Evolutionary conservation across 176 grass and related monocot genomes (phyloP).

Genomic region (Cenchrus purpureus): DNA sequence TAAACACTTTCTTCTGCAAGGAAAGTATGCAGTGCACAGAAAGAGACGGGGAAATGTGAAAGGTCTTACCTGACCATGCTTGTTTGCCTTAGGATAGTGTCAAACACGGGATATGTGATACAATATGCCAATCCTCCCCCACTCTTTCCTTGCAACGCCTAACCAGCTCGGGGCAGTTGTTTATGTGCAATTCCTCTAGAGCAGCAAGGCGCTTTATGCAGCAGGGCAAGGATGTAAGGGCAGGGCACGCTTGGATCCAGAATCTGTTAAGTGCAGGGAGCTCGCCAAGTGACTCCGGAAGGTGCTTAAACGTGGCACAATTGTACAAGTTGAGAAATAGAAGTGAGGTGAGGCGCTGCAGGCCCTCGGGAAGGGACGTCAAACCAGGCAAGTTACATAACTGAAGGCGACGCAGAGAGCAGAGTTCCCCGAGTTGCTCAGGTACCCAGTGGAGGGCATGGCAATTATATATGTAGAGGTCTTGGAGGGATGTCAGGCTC

Average conservation of each 20-base stretch:
- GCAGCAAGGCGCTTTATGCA: not conserved
- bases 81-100: not conserved
- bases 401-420: not conserved
- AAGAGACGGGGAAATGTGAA: not conserved
- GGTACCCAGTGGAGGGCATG: not conserved
- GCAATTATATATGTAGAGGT: not conserved
- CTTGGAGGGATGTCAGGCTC: not conserved
- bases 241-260: not conserved
- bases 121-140: not conserved
- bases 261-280: not conserved
- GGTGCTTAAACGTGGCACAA: not conserved
- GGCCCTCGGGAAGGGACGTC: not conserved
- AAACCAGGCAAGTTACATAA: not conserved
- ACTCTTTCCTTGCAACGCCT: not conserved
- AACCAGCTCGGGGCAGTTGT: not conserved
- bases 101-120: not conserved
- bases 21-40: too few relatives aligned
- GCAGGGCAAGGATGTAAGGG: not conserved
- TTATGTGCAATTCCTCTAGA: not conserved
- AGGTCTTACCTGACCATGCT: not conserved
- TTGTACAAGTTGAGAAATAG: not conserved
- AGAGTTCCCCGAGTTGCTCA: slow-evolving; percentile 4
- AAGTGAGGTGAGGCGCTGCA: slow-evolving; percentile 1
- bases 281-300: slow-evolving; percentile 1
- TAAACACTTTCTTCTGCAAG: too few relatives aligned